Evolutionary conservation across 495 filamentous ascomycete genomes (phyloP), one percentile per base, ranked within the genome.

Genomic region (Extremus antarcticus): DNA sequence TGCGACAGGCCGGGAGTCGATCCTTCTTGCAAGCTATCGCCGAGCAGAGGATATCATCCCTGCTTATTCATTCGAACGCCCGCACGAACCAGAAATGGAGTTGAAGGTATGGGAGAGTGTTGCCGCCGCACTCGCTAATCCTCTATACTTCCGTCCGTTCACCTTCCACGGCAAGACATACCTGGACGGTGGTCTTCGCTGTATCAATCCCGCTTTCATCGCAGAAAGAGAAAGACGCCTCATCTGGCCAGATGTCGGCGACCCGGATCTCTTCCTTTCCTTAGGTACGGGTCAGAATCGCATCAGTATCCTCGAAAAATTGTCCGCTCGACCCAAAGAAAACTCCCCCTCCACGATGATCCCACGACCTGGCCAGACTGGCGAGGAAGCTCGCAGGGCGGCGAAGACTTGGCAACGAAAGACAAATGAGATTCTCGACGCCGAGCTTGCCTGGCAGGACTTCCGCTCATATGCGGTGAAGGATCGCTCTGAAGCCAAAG

Each of bases 21-120:
- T 74, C 24, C 61, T 78, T 9, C 64, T 82, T 9, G 66, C 74
- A 0, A 82, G 78, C 47, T 81, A 82, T 54, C 80, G 74, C 54
- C 70, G 70, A 50, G 51, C 57, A 11, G 59, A 60, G 52, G 53
- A 56, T 24, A 1, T 23, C n/a, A 0, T 24, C 60, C 64, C 60
- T 0, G 25, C 55, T 11, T 74, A 79, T 56, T 56, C 64, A 25
- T 75, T 80, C 50, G 58, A 73, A 47, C 62, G 78, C 16, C 71
- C 71, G 7, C 70, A 76, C 46, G 60, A 66, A 8, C 66, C 70
- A 2, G 40, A 60, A 4, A 62, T 67, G 19, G 74, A 76, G 57
- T 45, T 78, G 16, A 70, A 70, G 54, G 63, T 67, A 3, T 78
- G 74, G 75, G 71, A 79, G 70, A 58, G 54, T 25, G 46, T 61